These are phyloP conservation scores for Calonectria hawksworthii DNA, from an alignment of 2,329 filamentous ascomycete genomes.

Conservation along the genomic window DNA sequence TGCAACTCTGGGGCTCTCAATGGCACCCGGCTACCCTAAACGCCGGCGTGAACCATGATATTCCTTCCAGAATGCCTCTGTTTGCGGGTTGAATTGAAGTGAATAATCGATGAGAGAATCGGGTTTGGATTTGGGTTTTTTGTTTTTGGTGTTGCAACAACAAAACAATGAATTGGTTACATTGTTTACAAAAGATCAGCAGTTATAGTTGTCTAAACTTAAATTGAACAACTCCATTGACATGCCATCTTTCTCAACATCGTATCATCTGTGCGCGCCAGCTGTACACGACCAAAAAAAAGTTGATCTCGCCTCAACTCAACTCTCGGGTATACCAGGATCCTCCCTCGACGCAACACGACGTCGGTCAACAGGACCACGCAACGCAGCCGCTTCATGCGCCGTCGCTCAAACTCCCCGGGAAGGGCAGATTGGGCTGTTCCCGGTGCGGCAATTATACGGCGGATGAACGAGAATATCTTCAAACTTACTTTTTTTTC, in stretches of 20 bases:
- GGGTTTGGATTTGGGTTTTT: not conserved
- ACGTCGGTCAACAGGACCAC: not conserved
- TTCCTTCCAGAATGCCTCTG: not conserved
- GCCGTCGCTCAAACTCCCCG: not conserved
- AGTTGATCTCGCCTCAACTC: not conserved
- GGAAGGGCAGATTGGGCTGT: not conserved
- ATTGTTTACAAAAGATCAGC: not conserved
- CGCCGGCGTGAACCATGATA: slow-evolving; percentile 2
- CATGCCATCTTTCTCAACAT: not conserved
- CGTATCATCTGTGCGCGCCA: slow-evolving; percentile 2
- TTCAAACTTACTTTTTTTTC: not conserved
- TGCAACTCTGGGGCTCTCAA: slow-evolving; percentile 8
- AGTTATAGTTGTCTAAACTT: not conserved
- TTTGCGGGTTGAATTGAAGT: not conserved
- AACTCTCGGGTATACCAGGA: not conserved
- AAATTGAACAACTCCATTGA: not conserved
- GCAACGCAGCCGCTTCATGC: not conserved
- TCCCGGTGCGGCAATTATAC: slow-evolving; percentile 4
- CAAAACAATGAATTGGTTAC: not conserved
- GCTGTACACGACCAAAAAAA: not conserved
- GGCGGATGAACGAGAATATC: slow-evolving; percentile 10
- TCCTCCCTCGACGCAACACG: not conserved
- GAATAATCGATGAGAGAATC: not conserved
- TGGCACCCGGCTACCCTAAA: slow-evolving; percentile 11
- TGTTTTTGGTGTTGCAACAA: not conserved